Evolutionary conservation across 768 basidiomycete genomes (phyloP), one percentile per base, ranked within the genome.

Genomic region (Boletus tomentosulus): DNA sequence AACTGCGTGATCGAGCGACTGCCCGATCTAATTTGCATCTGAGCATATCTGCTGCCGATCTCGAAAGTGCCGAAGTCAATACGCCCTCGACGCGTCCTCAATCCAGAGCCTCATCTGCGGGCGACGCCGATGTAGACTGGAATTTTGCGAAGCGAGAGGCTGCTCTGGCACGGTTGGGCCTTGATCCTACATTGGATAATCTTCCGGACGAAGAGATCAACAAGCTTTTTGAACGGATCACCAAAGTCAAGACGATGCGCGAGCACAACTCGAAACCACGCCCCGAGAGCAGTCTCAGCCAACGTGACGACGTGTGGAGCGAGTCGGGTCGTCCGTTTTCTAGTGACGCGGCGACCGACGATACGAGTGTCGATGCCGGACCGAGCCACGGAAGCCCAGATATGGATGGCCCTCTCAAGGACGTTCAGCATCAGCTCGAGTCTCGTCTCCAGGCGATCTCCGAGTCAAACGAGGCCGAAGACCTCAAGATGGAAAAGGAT

Each of bases 101-200:
- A 42, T 91, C 91, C 6, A 87, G 89, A 3, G 74, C 79, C 1
- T 87, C 87, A 1, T 81, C 81, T 3, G 81, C 81, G 24, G 86
- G 81, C 51, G 77, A 82, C 27, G 78, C 69, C 27, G 88, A 92
- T 58, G 88, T 93, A 42, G 97, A 99, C 68, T 99, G 97, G 97
- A 89, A 85, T n/a, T 98, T 86, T 69, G 97, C 97, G 6, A 89
- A 91, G 67, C 83, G 94, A 8, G 97, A 99, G 71, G 94, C 94
- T 6, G 95, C 92, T 3, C 77, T 94, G 35, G 89, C 91, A 1
- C 80, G 87, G 46, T 76, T 97, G 16, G 94, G 94, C 3, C 71
- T 91, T 33, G 92, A 96, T 62, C 92, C 96, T 15, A 81, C 89
- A 13, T 78, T 99, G 25, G 93, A 98, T 69, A 91, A 87, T 62